A percentile compares a stretch with the other conserved stretches of the same genome.
Conservation (phyloP, 768 basidiomycete genomes). For the Naganishia onofrii region DNA sequence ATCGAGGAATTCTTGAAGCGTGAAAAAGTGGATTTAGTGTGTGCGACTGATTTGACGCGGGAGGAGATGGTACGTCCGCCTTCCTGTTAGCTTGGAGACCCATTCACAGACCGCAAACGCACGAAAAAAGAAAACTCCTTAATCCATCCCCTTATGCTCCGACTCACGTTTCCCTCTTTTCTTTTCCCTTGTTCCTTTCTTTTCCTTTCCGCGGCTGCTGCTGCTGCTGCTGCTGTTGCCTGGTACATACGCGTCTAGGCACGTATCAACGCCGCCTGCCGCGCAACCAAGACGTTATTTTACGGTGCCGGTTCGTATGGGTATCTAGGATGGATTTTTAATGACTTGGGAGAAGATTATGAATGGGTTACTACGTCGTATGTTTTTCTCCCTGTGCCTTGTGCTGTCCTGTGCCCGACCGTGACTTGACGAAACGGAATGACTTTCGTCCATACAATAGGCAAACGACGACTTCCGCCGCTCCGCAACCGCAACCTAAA, state of each 20-base stretch:
- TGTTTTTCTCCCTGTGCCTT: conserved; percentile 50
- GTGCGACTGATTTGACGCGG: conserved; percentile 74
- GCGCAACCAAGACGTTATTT: conserved; percentile 70
- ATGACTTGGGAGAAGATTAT: conserved; percentile 75
- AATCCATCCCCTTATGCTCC: no score
- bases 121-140: no score
- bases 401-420: no score
- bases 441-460: neutral
- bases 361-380: conserved; percentile 79
- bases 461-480: neutral
- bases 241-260: no score
- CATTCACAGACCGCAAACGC: no score
- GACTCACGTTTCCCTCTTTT: no score
- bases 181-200: neutral
- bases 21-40: conserved; percentile 67
- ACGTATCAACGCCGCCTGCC: conserved; percentile 73
- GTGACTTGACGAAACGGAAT: no score
- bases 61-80: conserved; percentile 65
- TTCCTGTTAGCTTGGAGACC: conserved; percentile 4
- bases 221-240: no score
- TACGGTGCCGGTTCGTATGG: conserved; percentile 93
- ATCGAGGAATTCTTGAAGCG: conserved; percentile 44
- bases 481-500: conserved; percentile 44
- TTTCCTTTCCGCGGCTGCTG: neutral
- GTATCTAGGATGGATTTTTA: conserved; percentile 87